Base-by-base conservation (phyloP, 768 basidiomycete species). In the Thelephora aurantiotincta region DNA sequence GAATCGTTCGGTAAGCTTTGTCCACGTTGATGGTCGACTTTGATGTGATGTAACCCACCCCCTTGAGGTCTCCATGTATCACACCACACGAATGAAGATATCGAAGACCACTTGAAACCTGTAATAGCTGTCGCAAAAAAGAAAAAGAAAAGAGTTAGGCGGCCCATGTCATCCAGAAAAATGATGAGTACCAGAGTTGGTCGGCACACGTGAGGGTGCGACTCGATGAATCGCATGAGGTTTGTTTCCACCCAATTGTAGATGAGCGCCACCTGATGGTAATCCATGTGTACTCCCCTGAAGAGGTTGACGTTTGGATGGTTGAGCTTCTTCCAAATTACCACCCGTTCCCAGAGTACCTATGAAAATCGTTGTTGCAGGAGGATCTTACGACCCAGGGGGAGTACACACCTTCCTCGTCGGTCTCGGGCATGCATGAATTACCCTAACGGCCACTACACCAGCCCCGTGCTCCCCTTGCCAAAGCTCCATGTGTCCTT, bases 1-100 rank as follows among this genome's bases (percentile, higher is more conserved):
- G 14, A 30, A 30, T n/a, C 26, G 26, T 30, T 4, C 4, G 9
- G 9, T 30, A n/a, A 20, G n/a, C 3, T 23, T 14, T 23, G 34
- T n/a, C 18, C 16, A 20, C 7, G 5, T n/a, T 5, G 16, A 19
- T 18, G 22, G 14, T 16, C 6, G 11, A 38, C 11, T 11, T 19
- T 14, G 14, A 13, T 13, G 2, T 26, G 18, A 51, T 9, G 18
- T 7, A 3, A 20, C 50, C 3, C 38, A 51, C 46, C 2, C 44
- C 11, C 46, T 50, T 50, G 4, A 50, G 46, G 22, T 47, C 44
- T 6, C 45, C 49, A 30, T 47, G 49, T 33, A 43, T 11, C 0
- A 50, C 16, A 14, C 23, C 35, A 11, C 23, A 6, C 3, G 16
- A 20, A 22, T 50, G 45, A 7, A 50, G 42, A 22, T 43, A 41